Base-by-base conservation (phyloP, 2,329 filamentous ascomycete genomes). In the Bisporella sp. region DNA sequence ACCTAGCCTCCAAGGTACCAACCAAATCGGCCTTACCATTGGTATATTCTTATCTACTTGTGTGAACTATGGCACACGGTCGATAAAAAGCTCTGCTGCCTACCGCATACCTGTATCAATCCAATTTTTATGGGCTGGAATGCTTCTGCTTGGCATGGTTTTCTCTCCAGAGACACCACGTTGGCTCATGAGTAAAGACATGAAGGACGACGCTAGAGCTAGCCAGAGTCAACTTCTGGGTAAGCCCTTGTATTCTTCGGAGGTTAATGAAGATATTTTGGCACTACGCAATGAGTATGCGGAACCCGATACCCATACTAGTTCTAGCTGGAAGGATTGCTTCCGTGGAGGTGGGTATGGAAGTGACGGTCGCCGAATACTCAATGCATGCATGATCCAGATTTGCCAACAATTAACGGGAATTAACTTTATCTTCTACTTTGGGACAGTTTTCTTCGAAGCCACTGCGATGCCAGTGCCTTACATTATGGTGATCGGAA, bases 391-490 rank as follows among this genome's bases (percentile, higher is more conserved):
- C 40, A 82, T 82, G n/a, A 74, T 89, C 35, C 85, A 89, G 74
- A 88, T 89, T 85, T 87, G 88, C 83, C 85, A 88, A 71, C 84
- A 87, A 70, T 80, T 54, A 48, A 55, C 55, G 89, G 88, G 89
- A 74, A 86, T 95, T 71, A 95, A 95, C 78, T 95, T 92, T 71
- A 87, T 93, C 74, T 92, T 90, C 75, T 87, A 89, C 74, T 89
- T 84, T 73, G 88, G 86, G 33, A 90, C 87, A 90, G 95, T 78
- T 90, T 93, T 95, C 81, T 86, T 95, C 71, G 71, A 84, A 37
- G 81, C 85, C 52, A 92, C 93, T 79, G 53, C 55, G 46, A 43
- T 85, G 82, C 58, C 83, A 79, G 87, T 71, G 81, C 86, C 72
- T 82, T 66, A 87, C 54, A 64, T 90, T 85, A 88, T 76, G 85